Evolutionary conservation across 371 early-diverging fungal genomes (phyloP), one percentile per base, ranked within the genome.

Genomic region (Thermomucor indicae-seudaticae): DNA sequence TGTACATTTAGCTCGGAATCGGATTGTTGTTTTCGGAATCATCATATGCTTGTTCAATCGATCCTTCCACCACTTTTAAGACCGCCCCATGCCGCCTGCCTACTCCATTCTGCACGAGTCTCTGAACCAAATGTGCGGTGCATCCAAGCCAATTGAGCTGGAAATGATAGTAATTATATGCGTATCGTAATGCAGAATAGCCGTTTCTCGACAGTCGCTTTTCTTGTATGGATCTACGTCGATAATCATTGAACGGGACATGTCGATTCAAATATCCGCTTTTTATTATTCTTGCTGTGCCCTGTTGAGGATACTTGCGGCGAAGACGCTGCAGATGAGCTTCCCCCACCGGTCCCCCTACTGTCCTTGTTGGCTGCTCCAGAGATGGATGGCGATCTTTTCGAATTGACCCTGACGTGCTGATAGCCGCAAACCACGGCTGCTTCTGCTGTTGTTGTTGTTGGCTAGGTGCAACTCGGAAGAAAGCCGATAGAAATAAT

Each of bases 91-190:
- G 95, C 93, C 0, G 96, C 95, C 23, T 78, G 78, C 19, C 92
- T 69, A 28, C 83, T 62, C 98, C 97, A 97, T 12, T 74, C 70
- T 34, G 79, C 82, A 97, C 69, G 43, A 94, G 65, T 49, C 96
- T 95, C 49, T 96, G 93, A 16, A 98, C 84, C 17, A 94, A 66
- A 24, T 90, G 78, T 4, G 95, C 89, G 1, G 95, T 93, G 62
- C 97, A 97, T 23, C 91, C 91, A 6, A 97, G 72, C 98, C 98
- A 98, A 63, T 94, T 89, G 20, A 98, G 62, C 57, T 94, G 91
- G 46, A 97, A 87, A 51, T 97, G 97, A 55, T 90, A 97, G 65
- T 91, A 91, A 45, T 86, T 84, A 24, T 73, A 69, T 89, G 72
- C 0, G 92, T 84, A 60, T 97, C 96, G 57, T 91, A 89, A 57